Conservation (phyloP, 495 filamentous ascomycete genomes). For the Cercophora newfieldiana region DNA sequence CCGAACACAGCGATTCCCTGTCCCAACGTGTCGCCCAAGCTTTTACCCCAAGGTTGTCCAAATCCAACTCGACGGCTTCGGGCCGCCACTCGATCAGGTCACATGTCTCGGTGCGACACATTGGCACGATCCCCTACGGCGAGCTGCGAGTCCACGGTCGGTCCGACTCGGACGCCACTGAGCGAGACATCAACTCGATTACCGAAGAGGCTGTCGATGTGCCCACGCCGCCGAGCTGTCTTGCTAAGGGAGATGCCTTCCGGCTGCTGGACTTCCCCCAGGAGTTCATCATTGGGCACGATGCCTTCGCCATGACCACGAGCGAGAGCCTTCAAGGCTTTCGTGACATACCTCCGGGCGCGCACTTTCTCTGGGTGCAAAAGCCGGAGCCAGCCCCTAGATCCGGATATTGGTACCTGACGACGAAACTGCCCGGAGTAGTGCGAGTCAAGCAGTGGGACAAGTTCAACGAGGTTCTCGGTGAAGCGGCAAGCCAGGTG, state of each 20-base stretch:
- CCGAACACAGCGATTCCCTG: not conserved
- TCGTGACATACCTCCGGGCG: constrained; percentile 57
- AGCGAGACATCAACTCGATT: constrained; percentile 4
- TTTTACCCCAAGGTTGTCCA: constrained; percentile 6
- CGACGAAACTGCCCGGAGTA: constrained; percentile 38
- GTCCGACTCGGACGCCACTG: constrained; percentile 9
- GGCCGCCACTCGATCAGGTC: constrained; percentile 25
- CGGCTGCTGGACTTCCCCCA: constrained; percentile 42
- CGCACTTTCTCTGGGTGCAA: constrained; percentile 60
- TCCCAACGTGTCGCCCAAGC: not conserved
- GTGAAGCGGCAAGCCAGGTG: constrained; percentile 38
- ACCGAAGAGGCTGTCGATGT: not conserved
- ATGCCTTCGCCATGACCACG: constrained; percentile 42
- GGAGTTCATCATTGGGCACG: constrained; percentile 48
- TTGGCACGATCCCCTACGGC: constrained; percentile 38
- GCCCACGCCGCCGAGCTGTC: constrained; percentile 10
- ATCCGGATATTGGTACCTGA: constrained; percentile 61
- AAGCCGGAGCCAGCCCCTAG: constrained; percentile 49
- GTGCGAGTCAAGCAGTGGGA: constrained; percentile 63
- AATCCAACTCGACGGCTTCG: constrained; percentile 26
- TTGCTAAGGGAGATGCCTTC: constrained; percentile 44
- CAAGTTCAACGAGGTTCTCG: constrained; percentile 50
- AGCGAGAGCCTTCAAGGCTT: constrained; percentile 53
- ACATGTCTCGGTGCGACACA: constrained; percentile 31
- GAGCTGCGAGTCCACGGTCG: constrained; percentile 37